These are phyloP conservation scores for Mallotus japonicus DNA, from an alignment of 441 rosid species.

Conservation along the genomic window DNA sequence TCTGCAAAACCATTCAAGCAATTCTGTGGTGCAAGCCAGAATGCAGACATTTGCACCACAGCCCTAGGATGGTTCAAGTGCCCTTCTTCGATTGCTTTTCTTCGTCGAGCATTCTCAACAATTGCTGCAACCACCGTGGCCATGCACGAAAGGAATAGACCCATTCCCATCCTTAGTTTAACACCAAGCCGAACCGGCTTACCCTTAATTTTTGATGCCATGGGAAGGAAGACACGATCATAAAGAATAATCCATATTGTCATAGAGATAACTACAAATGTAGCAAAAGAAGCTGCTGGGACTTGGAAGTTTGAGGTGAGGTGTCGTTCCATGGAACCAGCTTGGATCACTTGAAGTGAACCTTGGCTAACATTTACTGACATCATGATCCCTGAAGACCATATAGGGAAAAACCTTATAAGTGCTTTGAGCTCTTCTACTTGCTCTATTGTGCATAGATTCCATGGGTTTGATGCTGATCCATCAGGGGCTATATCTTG, in stretches of 20 bases:
- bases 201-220: conserved; percentile 64
- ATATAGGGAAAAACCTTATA: conserved; percentile 71
- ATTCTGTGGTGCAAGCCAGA: conserved; percentile 84
- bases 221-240: conserved; percentile 66
- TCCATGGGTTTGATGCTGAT: conserved; percentile 59
- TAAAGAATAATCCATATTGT: conserved; percentile 63
- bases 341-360: conserved; percentile 72
- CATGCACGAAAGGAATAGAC: conserved; percentile 54
- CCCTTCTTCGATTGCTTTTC: conserved; percentile 55
- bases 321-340: conserved; percentile 71
- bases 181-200: conserved; percentile 53
- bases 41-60: conserved; percentile 60
- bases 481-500: conserved; percentile 62
- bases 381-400: conserved; percentile 80
- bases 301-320: conserved; percentile 57
- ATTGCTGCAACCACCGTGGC: conserved; percentile 66
- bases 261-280: conserved; percentile 55
- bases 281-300: conserved; percentile 74
- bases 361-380: conserved; percentile 67
- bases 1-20: conserved; percentile 70
- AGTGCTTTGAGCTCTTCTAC: conserved; percentile 89
- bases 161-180: conserved; percentile 81
- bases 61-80: conserved; percentile 43
- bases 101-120: conserved; percentile 62
- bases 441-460: conserved; percentile 76